Evolutionary conservation across 225 moss, liverwort and hornwort genomes (phyloP), one percentile per base, ranked within the genome.

Genomic region (Pseudoscleropodium purum): DNA sequence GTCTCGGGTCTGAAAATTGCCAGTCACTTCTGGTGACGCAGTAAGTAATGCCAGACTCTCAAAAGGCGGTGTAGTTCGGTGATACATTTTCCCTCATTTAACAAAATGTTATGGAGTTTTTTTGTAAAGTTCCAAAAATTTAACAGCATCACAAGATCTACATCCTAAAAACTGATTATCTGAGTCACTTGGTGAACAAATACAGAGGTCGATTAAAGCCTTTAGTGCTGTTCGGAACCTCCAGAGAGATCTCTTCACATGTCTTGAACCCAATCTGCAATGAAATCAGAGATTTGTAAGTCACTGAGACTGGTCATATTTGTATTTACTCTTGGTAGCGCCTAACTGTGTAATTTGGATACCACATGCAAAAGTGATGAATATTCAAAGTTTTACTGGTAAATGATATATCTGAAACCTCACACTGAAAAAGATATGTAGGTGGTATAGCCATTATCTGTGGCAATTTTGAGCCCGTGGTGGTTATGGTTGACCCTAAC

Each of bases 231-330:
- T 94, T 89, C 7, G 95, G 96, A 68, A 97, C 96, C 45, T 93
- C 88, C 47, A 75, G 85, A 61, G 94, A 95, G 19, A 97, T 87
- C 88, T 96, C 89, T 62, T 91, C 89, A 56, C 93, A 95, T 70
- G 97, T 94, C 86, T 93, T 95, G 91, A 98, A 98, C 87, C 98
- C 95, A 84, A 98, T 94, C 96, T 98, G 95, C 92, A 84, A 84
- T 69, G 6, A 84, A 11, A 70, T 77, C 66, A 77, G 36, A 56
- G 18, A 89, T 30, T 16, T 30, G 14, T 7, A 26, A 45, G 34
- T 84, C 77, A 86, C 24, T 29, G 13, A 60, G 16, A 18, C 60
- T 74, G 45, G 74, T 85, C 60, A 34, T 45, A 72, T 79, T 8
- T 5, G 4, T 36, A 49, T 11, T 18, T 37, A 17, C 12, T 65